Conservation (phyloP, 768 basidiomycete genomes). For the Strobilomyces echinocephalus region DNA sequence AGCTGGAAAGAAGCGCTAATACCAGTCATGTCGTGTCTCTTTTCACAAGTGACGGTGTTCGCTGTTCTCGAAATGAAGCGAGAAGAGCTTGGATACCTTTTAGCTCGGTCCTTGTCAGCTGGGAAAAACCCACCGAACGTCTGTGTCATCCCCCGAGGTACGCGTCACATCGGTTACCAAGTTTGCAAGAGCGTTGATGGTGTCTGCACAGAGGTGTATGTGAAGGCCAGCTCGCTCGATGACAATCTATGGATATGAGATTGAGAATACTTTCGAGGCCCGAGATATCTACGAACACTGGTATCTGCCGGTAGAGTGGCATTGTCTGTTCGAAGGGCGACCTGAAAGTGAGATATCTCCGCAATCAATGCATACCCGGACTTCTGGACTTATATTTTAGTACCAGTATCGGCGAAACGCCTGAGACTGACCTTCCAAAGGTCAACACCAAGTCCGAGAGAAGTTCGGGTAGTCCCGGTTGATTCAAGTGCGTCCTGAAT, state of each 20-base stretch:
- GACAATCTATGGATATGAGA: constrained; percentile 40
- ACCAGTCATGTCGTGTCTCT: constrained; percentile 27
- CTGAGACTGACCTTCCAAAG: constrained; percentile 62
- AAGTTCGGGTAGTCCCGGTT: constrained; percentile 16
- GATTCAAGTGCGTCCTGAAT: constrained; percentile 30
- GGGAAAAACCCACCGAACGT: constrained; percentile 21
- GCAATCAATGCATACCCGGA: constrained; percentile 66
- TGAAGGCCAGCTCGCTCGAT: constrained; percentile 50
- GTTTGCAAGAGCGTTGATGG: constrained; percentile 51
- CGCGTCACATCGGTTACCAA: constrained; percentile 51
- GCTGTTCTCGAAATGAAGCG: constrained; percentile 1
- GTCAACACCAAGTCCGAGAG: constrained; percentile 34
- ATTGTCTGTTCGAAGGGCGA: constrained; percentile 34
- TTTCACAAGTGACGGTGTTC: constrained; percentile 3
- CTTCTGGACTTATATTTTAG: constrained; percentile 33
- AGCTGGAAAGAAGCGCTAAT: background rate
- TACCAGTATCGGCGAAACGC: background rate
- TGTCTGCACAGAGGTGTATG: constrained; percentile 77
- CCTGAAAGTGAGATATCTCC: constrained; percentile 50
- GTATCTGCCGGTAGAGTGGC: constrained; percentile 32
- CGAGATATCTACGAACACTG: constrained; percentile 31
- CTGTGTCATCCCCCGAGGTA: constrained; percentile 34
- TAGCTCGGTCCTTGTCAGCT: background rate
- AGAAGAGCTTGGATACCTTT: constrained; percentile 9
- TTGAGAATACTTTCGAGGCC: background rate